Conservation (phyloP, 257 asterid species). For the Lycium ferocissimum region DNA sequence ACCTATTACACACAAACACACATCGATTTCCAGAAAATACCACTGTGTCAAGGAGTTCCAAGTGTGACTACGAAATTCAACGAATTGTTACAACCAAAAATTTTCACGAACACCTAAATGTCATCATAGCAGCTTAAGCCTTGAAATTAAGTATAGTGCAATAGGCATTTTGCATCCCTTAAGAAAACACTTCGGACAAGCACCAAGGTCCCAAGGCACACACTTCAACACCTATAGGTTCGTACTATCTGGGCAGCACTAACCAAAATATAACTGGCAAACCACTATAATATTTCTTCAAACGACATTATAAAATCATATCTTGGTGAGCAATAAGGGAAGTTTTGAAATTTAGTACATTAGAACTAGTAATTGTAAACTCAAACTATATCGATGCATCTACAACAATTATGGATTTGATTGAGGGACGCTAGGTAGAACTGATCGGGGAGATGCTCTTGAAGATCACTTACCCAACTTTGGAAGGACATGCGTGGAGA, state of each 20-base stretch:
- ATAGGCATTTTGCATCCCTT: neutral
- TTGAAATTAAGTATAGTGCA: neutral
- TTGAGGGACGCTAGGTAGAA: no score
- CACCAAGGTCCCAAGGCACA: neutral
- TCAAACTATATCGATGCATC: neutral
- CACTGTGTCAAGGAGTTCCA: neutral
- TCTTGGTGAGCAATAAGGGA: neutral
- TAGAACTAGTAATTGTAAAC: neutral
- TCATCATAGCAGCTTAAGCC: neutral
- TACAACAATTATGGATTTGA: no score
- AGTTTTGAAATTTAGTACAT: neutral
- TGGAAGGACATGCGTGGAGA: no score
- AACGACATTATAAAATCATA: neutral
- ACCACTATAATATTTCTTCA: neutral
- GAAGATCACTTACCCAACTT: no score
- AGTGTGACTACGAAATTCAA: neutral
- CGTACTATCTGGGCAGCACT: neutral
- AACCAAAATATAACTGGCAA: neutral
- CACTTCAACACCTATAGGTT: slow-evolving; percentile 5
- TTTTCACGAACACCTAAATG: neutral
- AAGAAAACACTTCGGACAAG: neutral
- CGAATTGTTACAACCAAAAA: neutral
- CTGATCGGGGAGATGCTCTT: no score
- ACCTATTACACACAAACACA: neutral
- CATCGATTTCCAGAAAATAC: neutral